These are phyloP conservation scores for Macrotyloma uniflorum DNA, from an alignment of 306 rosid genomes.

Conservation along the genomic window DNA sequence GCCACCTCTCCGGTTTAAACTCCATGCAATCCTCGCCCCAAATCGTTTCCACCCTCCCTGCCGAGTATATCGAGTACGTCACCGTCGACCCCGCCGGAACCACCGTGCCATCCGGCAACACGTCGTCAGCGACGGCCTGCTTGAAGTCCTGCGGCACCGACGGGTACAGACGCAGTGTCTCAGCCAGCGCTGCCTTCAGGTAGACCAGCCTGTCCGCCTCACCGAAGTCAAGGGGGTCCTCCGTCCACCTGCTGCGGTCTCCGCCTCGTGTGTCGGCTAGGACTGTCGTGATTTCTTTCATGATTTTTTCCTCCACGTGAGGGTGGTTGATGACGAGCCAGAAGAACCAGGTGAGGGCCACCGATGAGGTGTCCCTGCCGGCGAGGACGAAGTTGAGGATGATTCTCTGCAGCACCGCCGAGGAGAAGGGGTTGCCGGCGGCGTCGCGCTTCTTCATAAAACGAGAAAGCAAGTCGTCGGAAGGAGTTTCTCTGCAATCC, in stretches of 20 bases:
- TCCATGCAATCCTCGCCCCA: slow-evolving; percentile 93
- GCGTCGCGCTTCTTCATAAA: slow-evolving; percentile 77
- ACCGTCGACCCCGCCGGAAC: slow-evolving; percentile 88
- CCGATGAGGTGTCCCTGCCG: slow-evolving; percentile 94
- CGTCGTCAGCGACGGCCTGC: slow-evolving; percentile 72
- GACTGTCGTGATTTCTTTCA: slow-evolving; percentile 21
- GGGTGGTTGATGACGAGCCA: slow-evolving; percentile 77
- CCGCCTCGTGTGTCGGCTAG: slow-evolving; percentile 66
- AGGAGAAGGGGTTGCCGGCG: slow-evolving; percentile 54
- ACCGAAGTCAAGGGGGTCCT: slow-evolving; percentile 72
- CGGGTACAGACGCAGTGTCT: slow-evolving; percentile 82
- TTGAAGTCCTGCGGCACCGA: slow-evolving; percentile 90
- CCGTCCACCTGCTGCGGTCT: slow-evolving; percentile 52
- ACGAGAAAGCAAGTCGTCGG: slow-evolving; percentile 81
- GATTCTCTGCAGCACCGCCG: slow-evolving; percentile 65
- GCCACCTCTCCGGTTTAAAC: slow-evolving; percentile 91
- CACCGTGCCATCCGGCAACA: slow-evolving; percentile 79
- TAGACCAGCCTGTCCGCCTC: slow-evolving; percentile 75
- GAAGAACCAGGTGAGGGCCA: slow-evolving; percentile 95
- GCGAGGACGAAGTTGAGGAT: slow-evolving; percentile 89
- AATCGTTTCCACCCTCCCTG: slow-evolving; percentile 71
- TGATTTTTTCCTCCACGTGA: slow-evolving; percentile 58
- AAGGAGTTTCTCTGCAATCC: slow-evolving; percentile 65
- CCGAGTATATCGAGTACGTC: slow-evolving; percentile 88
- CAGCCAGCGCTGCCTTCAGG: slow-evolving; percentile 79